Evolutionary conservation across 768 basidiomycete genomes (phyloP).

Genomic region (Xerocomellus chrysenteron): DNA sequence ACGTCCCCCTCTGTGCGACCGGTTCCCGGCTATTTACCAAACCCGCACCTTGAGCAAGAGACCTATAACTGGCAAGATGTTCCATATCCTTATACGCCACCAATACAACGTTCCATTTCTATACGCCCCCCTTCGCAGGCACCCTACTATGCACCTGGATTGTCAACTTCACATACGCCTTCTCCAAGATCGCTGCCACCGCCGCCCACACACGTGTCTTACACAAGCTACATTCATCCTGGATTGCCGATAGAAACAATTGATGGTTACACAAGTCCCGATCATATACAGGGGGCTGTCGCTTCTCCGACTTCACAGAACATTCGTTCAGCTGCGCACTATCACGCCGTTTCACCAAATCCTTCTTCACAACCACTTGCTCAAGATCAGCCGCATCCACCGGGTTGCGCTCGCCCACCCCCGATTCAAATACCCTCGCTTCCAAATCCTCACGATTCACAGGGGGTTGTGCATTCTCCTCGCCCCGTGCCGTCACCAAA

Average conservation of each 20-base stretch:
- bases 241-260: constrained; percentile 12
- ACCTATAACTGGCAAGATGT: constrained; percentile 18
- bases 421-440: constrained; percentile 24
- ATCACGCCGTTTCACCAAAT: constrained; percentile 62
- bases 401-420: constrained; percentile 14
- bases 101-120: constrained; percentile 52
- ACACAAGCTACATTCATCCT: constrained; percentile 14
- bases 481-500: constrained; percentile 70
- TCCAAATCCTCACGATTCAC: constrained; percentile 33
- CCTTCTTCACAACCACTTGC: constrained; percentile 35
- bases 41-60: constrained; percentile 7
- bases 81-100: constrained; percentile 35
- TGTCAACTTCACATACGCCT: constrained; percentile 30
- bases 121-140: constrained; percentile 38
- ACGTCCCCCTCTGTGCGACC: constrained; percentile 6
- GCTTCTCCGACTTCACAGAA: constrained; percentile 60
- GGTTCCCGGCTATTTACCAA: constrained; percentile 1
- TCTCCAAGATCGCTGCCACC: constrained; percentile 28
- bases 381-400: constrained; percentile 3
- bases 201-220: constrained; percentile 29
- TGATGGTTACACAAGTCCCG: constrained; percentile 35
- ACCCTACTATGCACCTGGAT: constrained; percentile 36
- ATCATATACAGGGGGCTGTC: constrained; percentile 61
- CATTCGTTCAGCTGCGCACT: constrained; percentile 53
- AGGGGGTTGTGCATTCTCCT: constrained; percentile 56